Base-by-base conservation (phyloP, 148 eudicot genomes). In the Nyssa sinensis region DNA sequence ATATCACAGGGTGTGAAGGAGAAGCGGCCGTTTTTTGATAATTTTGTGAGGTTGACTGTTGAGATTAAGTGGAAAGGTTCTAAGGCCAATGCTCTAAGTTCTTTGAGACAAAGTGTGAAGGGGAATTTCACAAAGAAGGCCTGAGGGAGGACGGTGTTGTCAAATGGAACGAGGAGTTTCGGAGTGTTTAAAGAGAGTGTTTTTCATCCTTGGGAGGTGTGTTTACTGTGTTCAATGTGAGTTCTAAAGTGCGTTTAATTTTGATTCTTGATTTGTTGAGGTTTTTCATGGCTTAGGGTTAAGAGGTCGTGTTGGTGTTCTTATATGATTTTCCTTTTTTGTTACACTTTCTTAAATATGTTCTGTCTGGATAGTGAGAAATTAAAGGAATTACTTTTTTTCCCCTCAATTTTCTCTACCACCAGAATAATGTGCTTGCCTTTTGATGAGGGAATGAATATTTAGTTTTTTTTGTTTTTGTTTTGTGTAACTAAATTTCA, bases 41-140 rank as follows among this genome's bases (percentile, higher is more conserved):
- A 75, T 27, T 76, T 72, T 61, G 4, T 72, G 21, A 67, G 64
- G 65, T 78, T 86, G 65, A 83, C 71, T 64, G 91, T 90, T 60
- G 97, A 92, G 74, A 83, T 92, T 66, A 86, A 77, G 81, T 92
- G 94, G 97, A 88, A 85, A 58, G 94, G 94, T 11, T 80, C 84
- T 0, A 89, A 82, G 69, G 67, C 82, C n/a, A 90, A 78, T 74
- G 86, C 84, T 78, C 77, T 90, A 66, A 76, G 81, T 35, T 80
- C 87, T 35, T 74, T 86, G 70, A 82, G 81, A 81, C 76, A 68
- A 49, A 78, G 86, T 32, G 81, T 78, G 79, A 90, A 79, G 74
- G 79, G 86, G 79, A 80, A 84, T 75, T 78, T 31, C 6, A 85
- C 97, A 2, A 88, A 61, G 86, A 74, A 75, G 39, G 33, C 0